Evolutionary conservation across 805 yeast genomes (phyloP).

Genomic region (Candida verbasci): DNA sequence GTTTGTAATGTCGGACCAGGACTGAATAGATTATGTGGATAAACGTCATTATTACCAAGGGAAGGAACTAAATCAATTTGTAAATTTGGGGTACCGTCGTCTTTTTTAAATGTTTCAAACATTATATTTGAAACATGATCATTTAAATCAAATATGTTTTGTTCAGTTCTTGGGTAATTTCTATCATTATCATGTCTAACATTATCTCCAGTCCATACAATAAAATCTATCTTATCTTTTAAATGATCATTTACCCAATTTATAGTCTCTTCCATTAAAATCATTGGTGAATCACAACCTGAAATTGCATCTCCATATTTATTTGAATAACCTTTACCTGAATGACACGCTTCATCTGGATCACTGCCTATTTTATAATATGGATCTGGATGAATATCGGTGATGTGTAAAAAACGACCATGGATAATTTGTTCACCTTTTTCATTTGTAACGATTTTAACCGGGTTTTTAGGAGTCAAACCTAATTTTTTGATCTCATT

Average conservation of each 20-base stretch:
- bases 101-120: constrained; percentile 46
- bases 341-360: constrained; percentile 52
- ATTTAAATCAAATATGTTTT: constrained; percentile 67
- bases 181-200: constrained; percentile 83
- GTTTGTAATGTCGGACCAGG: constrained; percentile 90
- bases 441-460: constrained; percentile 18
- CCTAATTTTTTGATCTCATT: constrained; percentile 19
- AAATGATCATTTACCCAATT: constrained; percentile 62
- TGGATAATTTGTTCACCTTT: constrained; percentile 38
- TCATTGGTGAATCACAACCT: constrained; percentile 76
- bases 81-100: constrained; percentile 41
- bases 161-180: constrained; percentile 66
- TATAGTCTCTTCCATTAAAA: constrained; percentile 57
- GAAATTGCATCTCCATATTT: constrained; percentile 68
- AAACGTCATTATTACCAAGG: constrained; percentile 84
- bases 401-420: constrained; percentile 80
- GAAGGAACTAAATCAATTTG: constrained; percentile 57
- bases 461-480: constrained; percentile 30
- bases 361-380: constrained; percentile 51
- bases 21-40: constrained; percentile 80
- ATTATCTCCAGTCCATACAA: constrained; percentile 90
- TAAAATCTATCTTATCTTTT: constrained; percentile 75
- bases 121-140: constrained; percentile 50
- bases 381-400: constrained; percentile 85
- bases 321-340: constrained; percentile 52